Base-by-base conservation (phyloP, 176 grass and related monocot genomes). In the Pontederia paniculata region DNA sequence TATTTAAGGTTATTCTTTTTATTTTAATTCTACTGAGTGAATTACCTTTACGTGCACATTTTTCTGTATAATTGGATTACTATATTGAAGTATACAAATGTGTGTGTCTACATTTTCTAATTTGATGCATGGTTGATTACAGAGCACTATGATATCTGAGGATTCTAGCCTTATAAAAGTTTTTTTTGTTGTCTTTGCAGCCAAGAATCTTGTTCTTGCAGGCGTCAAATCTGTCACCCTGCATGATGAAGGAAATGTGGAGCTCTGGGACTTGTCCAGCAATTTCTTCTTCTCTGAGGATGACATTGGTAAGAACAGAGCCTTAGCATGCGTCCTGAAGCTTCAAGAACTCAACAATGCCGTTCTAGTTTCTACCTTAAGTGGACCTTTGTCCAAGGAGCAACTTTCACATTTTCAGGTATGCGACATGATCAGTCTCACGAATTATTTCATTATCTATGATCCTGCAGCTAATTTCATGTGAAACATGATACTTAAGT, bases 281-380 rank as follows among this genome's bases (percentile, higher is more conserved):
- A 95, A 88, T 60, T 88, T 94, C 51, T 88, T 88, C 67, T 78
- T 94, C 67, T 88, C 80, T 22, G 77, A 94, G 71, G 76, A 66
- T 58, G 88, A 88, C 73, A 59, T 95, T 76, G 78, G 77, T 21
- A 69, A 77, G 58, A 89, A 89, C 12, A 71, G 86, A n/a, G 77
- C 86, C 47, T 59, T 62, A 44, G 84, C 71, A 25, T 88, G 78
- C 60, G 71, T 82, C 47, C 14, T 66, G 59, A 88, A 95, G 71
- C 69, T 95, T 22, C 89, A 95, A 47, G 84, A 95, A 57, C 77
- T 95, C 44, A 95, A 88, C 55, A 95, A 82, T 84, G 81, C 84
- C 68, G 84, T 88, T 57, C 49, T 78, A 44, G 72, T 94, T 70
- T 79, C 71, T 62, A 73, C 80, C 41, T 37, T 88, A 53, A 79